Evolutionary conservation across 768 basidiomycete species (phyloP).

Genomic region (Mycena alexandri): DNA sequence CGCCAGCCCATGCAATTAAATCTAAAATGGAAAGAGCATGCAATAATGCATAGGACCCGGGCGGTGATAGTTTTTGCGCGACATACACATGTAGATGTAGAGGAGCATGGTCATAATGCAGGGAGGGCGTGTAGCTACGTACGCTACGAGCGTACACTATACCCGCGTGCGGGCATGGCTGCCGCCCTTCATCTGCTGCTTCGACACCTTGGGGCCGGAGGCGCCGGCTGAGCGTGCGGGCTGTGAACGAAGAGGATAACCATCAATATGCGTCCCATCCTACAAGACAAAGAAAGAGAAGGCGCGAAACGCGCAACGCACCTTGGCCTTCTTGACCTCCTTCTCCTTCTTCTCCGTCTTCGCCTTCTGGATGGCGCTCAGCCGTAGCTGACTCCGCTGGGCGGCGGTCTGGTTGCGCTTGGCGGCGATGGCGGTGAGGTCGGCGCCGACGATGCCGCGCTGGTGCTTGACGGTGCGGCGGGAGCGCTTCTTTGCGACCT

Average conservation of each 20-base stretch:
- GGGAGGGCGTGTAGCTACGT: not conserved
- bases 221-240: constrained; percentile 67
- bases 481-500: constrained; percentile 98
- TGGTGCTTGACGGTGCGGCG: constrained; percentile 98
- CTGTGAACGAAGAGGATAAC: constrained; percentile 49
- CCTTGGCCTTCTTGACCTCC: constrained; percentile 92
- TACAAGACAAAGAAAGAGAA: too few relatives aligned
- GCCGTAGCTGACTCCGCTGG: constrained; percentile 82
- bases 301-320: too few relatives aligned
- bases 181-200: constrained; percentile 96
- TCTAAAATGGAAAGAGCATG: too few relatives aligned
- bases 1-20: too few relatives aligned
- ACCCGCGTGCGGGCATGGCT: constrained; percentile 39
- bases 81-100: too few relatives aligned
- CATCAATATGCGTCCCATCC: not conserved
- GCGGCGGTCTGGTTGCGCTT: constrained; percentile 93
- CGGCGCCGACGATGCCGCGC: constrained; percentile 98
- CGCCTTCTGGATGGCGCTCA: constrained; percentile 91
- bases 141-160: constrained; percentile 68
- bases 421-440: constrained; percentile 91
- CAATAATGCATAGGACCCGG: too few relatives aligned
- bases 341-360: constrained; percentile 98
- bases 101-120: constrained; percentile 28
- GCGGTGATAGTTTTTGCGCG: too few relatives aligned
- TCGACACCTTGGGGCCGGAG: constrained; percentile 87